Evolutionary conservation across 1,284 basidiomycete species (phyloP).

Genomic region (Porodaedalea pini): DNA sequence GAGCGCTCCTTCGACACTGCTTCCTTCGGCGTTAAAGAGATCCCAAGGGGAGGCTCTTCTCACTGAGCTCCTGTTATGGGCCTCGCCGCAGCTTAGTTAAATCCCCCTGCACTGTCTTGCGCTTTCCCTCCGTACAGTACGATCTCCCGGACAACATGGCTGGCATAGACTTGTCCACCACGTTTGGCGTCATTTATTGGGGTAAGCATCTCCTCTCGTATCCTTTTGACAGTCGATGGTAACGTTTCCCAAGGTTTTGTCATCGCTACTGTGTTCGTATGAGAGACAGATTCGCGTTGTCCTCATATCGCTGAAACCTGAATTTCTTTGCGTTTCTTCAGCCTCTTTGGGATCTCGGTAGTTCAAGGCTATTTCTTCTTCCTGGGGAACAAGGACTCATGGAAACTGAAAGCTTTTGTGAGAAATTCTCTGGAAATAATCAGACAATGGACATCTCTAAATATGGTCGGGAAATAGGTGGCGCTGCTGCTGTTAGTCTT

Average conservation of each 20-base stretch:
- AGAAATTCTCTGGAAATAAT: not conserved
- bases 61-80: not conserved
- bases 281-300: not conserved
- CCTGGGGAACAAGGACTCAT: constrained; percentile 1
- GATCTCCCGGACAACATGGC: not conserved
- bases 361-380: constrained; percentile 18
- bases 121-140: not conserved
- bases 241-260: constrained; percentile 5
- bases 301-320: not conserved
- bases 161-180: constrained; percentile 6
- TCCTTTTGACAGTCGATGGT: not conserved
- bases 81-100: not conserved
- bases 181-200: constrained; percentile 17
- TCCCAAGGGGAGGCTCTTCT: not conserved
- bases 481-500: constrained; percentile 9
- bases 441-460: not conserved
- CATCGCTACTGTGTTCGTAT: constrained; percentile 10
- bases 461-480: not conserved
- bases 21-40: not conserved
- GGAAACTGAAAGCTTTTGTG: constrained; percentile 10
- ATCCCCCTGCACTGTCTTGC: not conserved
- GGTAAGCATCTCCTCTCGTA: not conserved
- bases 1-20: not conserved
- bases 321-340: not conserved
- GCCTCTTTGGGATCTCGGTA: constrained; percentile 14